These are phyloP conservation scores for Naganishia sp. DNA, from an alignment of 1,284 basidiomycete species.

Conservation along the genomic window DNA sequence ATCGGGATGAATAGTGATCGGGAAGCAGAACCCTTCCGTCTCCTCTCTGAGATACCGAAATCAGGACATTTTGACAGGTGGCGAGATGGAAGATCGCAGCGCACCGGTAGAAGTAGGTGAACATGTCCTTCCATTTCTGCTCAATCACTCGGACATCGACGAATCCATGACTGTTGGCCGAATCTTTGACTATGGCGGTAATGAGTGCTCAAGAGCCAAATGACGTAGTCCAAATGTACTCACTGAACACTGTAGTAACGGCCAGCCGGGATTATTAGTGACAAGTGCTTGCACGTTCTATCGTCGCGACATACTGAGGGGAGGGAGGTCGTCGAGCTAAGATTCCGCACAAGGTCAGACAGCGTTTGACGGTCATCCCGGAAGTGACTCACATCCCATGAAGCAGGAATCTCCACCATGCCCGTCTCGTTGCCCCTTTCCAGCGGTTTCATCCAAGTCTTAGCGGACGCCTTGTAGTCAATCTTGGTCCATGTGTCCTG, in stretches of 20 bases:
- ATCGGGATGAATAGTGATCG: slow-evolving; percentile 75
- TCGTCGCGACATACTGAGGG: slow-evolving; percentile 17
- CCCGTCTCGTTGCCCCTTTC: slow-evolving; percentile 66
- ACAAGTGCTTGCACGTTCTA: too few species aligned
- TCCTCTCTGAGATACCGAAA: slow-evolving; percentile 47
- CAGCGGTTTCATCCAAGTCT: slow-evolving; percentile 75
- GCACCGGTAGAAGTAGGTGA: slow-evolving; percentile 64
- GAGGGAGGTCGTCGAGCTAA: slow-evolving; percentile 62
- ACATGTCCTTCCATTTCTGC: slow-evolving; percentile 74
- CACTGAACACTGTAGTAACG: slow-evolving; percentile 31
- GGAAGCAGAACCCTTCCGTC: slow-evolving; percentile 71
- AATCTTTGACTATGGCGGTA: slow-evolving; percentile 60
- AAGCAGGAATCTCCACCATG: slow-evolving; percentile 70
- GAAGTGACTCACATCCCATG: slow-evolving; percentile 58
- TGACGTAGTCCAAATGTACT: not conserved
- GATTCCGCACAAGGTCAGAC: not conserved
- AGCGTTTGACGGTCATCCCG: not conserved
- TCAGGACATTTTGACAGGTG: not conserved
- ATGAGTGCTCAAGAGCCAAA: not conserved
- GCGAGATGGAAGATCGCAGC: not conserved
- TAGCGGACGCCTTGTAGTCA: slow-evolving; percentile 63
- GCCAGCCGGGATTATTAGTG: not conserved
- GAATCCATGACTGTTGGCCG: slow-evolving; percentile 69
- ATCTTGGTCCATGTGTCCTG: slow-evolving; percentile 74
- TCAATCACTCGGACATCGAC: slow-evolving; percentile 71